Evolutionary conservation across 1,284 basidiomycete genomes (phyloP).

Genomic region (Ustilago shanxiensis): DNA sequence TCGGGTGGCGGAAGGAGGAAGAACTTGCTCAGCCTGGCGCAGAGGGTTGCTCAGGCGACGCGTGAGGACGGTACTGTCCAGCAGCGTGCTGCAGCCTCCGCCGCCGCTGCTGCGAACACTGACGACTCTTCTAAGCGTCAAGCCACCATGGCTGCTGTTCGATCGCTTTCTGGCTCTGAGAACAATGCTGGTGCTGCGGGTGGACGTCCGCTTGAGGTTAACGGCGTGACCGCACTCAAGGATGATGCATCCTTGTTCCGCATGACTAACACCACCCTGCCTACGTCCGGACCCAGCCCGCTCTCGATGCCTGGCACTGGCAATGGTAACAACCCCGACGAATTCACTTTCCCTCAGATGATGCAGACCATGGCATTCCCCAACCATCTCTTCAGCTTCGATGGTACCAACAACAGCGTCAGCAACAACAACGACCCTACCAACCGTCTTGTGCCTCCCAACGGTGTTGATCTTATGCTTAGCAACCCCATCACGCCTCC

Average conservation of each 20-base stretch:
- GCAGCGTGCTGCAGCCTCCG: conserved; percentile 15
- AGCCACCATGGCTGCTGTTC: conserved; percentile 37
- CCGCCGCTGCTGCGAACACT: background rate
- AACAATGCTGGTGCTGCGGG: background rate
- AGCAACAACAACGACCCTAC: conserved; percentile 16
- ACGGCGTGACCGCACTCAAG: conserved; percentile 45
- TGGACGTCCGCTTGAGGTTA: conserved; percentile 28
- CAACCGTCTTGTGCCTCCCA: conserved; percentile 42
- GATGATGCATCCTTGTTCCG: conserved; percentile 39
- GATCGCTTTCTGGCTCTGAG: conserved; percentile 25
- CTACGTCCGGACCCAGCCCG: conserved; percentile 26
- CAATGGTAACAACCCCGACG: conserved; percentile 13
- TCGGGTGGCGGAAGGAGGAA: conserved; percentile 39
- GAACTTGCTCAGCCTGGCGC: conserved; percentile 60
- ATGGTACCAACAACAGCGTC: conserved; percentile 1
- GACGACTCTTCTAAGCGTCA: conserved; percentile 43
- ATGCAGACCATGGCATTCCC: conserved; percentile 29
- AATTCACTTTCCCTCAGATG: conserved; percentile 47
- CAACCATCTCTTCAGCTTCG: conserved; percentile 35
- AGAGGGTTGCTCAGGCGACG: conserved; percentile 58
- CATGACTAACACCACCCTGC: conserved; percentile 42
- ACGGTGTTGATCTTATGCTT: conserved; percentile 48
- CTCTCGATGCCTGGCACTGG: conserved; percentile 5
- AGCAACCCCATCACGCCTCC: conserved; percentile 50
- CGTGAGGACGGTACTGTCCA: conserved; percentile 25